Base-by-base conservation (phyloP, 2,329 filamentous ascomycete species). In the Leptosphaerulina australis region DNA sequence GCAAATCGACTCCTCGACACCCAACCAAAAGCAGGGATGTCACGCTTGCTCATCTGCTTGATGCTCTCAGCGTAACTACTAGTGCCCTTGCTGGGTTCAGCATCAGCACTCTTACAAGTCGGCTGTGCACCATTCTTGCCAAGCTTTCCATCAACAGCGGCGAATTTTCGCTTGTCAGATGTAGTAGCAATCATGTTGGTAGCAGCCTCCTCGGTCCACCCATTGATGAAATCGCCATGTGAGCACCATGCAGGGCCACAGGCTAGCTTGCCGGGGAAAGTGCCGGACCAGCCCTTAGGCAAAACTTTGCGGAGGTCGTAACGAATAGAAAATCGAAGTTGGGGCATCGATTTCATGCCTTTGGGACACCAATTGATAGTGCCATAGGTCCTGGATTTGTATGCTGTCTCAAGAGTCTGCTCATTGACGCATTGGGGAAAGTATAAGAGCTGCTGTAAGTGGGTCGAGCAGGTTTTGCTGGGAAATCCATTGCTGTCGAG, bases 151-250 rank as follows among this genome's bases (percentile, higher is more conserved):
- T 69, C 54, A 9, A 78, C 71, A 9, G 58, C 50, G 6, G 50
- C 53, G 31, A 73, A 78, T n/a, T 73, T 51, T 48, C 56, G 56
- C 60, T 75, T 75, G 40, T 63, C 58, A 24, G 46, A 56, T 0
- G 68, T 74, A 0, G 74, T 68, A 22, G 59, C 64, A 10, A 79
- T 54, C 76, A 79, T 77, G 46, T 76, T 75, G 46, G 62, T 33
- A 0, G 74, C 76, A 0, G 69, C 72, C 44, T 78, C 75, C 11
- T 61, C 59, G 2, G 73, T 65, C 77, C 77, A 80, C 1, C 68
- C 77, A 29, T 79, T 79, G 62, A 80, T 77, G 41, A 79, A 79
- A 56, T 79, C 77, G 3, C 77, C 76, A 55, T 79, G 77, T 3
- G 65, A 68, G 68, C 74, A 76, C 58, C 68, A 78, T 0, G 72